Evolutionary conservation across 345 rosid species (phyloP), one percentile per base, ranked within the genome.

Genomic region (Eucalyptus paniculata): DNA sequence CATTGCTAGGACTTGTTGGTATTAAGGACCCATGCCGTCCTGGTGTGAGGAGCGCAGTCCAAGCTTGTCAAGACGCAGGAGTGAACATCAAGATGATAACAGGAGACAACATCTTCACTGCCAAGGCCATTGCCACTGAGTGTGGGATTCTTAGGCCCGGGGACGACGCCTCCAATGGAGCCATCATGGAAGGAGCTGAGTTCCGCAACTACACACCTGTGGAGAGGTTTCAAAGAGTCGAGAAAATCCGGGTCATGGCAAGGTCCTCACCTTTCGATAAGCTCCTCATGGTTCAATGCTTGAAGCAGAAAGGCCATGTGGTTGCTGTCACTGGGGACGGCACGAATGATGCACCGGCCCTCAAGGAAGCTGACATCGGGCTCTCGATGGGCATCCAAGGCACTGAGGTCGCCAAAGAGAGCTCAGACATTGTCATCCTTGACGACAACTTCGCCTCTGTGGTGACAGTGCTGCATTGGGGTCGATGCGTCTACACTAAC

Each of bases 371-470:
- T 0, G 95, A 96, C 87, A 94, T 96, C 1, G 97, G 98, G 49
- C 93, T 97, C 1, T 96, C 98, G 4, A 97, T 95, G 97, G 98
- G 98, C 54, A 95, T 94, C 85, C 95, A 94, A 86, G 99, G 97
- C 4, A 97, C 96, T 5, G 98, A 97, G 88, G 97, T 95, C 8
- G 97, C 98, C 5, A 97, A 97, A 83, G 96, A 95, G 90, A 95
- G 97, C 92, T 96, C 98, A 1, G 97, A 96, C 92, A 96, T 96
- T 28, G 96, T 96, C 69, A 95, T 97, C 45, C 91, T 96, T 44
- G 97, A 96, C 37, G 96, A 97, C 87, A 95, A 97, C 65, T 97
- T 97, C 10, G 94, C 96, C 17, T 94, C 98, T 1, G 96, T 94
- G 14, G 95, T 93, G 37, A 95, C 94, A 2, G 97, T 96, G 54